These are phyloP conservation scores for Beverwykella pulmonaria DNA, from an alignment of 495 filamentous ascomycete species.

Conservation along the genomic window DNA sequence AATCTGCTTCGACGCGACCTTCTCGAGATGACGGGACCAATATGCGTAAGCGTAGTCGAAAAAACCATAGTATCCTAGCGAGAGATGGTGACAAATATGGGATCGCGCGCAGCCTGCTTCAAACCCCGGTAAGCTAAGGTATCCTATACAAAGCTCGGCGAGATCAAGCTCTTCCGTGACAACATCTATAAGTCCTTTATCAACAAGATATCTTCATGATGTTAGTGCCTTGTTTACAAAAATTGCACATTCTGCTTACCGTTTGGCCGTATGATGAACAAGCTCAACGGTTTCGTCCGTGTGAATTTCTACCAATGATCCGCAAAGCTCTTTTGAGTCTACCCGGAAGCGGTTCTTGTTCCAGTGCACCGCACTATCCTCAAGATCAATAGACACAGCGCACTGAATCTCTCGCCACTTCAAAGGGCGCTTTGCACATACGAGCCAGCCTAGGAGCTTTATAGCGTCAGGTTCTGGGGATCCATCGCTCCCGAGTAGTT, in stretches of 20 bases:
- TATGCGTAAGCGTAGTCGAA: conserved; percentile 17
- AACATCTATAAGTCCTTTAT: conserved; percentile 2
- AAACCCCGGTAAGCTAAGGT: conserved; percentile 23
- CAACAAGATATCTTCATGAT: conserved; percentile 5
- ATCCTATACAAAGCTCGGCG: conserved; percentile 18
- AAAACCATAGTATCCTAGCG: conserved; percentile 17
- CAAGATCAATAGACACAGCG: conserved; percentile 36
- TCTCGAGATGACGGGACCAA: conserved; percentile 22
- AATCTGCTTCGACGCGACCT: background rate
- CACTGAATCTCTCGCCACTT: conserved; percentile 54
- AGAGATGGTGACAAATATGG: background rate
- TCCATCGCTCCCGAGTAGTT: conserved; percentile 33
- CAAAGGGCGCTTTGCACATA: conserved; percentile 50
- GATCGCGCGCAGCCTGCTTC: background rate
- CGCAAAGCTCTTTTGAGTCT: conserved; percentile 4
- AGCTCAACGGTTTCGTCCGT: conserved; percentile 2
- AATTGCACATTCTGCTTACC: conserved; percentile 7
- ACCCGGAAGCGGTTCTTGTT: conserved; percentile 10
- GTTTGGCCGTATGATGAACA: conserved; percentile 21
- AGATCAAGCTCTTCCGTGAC: conserved; percentile 10
- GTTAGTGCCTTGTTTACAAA: background rate
- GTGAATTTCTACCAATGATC: conserved; percentile 11
- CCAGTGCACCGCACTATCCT: conserved; percentile 34
- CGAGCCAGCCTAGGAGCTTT: conserved; percentile 52
- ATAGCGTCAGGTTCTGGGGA: conserved; percentile 40